phyloP scores from a whole-genome alignment of 257 asterid genomes.

The Solanum pimpinellifolium region DNA sequence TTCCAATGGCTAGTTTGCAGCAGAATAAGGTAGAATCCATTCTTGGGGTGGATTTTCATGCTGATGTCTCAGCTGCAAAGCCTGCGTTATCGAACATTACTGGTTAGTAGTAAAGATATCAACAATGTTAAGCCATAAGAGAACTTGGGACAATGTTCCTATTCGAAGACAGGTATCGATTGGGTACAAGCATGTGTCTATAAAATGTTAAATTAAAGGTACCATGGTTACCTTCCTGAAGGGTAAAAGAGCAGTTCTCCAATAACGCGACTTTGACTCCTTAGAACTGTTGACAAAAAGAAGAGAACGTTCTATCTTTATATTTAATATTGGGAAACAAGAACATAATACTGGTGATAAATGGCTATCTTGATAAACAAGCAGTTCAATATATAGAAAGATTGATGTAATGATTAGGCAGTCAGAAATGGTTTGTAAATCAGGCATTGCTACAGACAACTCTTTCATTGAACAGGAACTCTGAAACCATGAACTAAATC shows the following conservation, averaged over 20 bases:
- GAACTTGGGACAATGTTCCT: background rate
- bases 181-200: background rate
- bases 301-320: conserved; percentile 3
- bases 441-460: background rate
- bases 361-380: background rate
- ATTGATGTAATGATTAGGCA: background rate
- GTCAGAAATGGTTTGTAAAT: background rate
- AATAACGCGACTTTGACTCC: conserved; percentile 27
- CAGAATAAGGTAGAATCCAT: conserved; percentile 22
- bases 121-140: background rate
- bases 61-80: conserved; percentile 29
- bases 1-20: conserved; percentile 5
- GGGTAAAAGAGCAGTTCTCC: conserved; percentile 44
- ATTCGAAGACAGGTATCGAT: background rate
- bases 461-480: background rate
- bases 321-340: conserved; percentile 5
- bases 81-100: conserved; percentile 20
- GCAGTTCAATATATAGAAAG: background rate
- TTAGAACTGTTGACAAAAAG: background rate
- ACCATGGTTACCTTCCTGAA: conserved; percentile 31
- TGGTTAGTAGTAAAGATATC: background rate
- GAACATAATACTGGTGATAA: background rate
- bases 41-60: conserved; percentile 16
- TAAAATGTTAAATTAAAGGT: background rate
- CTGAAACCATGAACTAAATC: background rate